Evolutionary conservation across 2,329 filamentous ascomycete species (phyloP), one percentile per base, ranked within the genome.

Genomic region (Fonsecaea pedrosoi): DNA sequence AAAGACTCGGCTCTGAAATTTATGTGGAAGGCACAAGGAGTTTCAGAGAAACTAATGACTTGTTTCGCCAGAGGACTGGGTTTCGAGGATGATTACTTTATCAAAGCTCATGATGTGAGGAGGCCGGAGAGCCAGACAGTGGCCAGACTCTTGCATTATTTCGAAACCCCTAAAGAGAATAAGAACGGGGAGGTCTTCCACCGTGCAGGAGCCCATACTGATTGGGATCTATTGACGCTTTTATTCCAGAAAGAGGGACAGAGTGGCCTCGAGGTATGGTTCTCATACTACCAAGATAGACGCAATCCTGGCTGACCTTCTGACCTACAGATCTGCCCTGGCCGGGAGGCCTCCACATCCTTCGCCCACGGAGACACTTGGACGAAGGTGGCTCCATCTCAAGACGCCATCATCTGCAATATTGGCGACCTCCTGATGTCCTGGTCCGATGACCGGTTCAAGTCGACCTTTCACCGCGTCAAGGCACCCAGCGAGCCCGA

Each of bases 391-490:
- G 83, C 86, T 68, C 53, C 67, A 42, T 38, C 78, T 79, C 0
- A 85, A 82, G 0, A 83, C 83, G 67, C 64, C 38, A 86, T 88
- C 63, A 84, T 90, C 8, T 89, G 87, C 76, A 89, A 89, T 71
- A 87, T 89, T 67, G 88, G 88, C 3, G 87, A 90, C 73, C 78
- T 90, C 62, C 79, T 90, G 15, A 84, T 67, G 64, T 69, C 67
- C n/a, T 67, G 67, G 67, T 86, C 83, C 34, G 87, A 90, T 73
- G 88, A 90, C 75, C 82, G 87, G 21, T 89, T 90, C 79, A 90
- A 89, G 77, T 87, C 83, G 48, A 89, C 87, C 0, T 86, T 88
- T 61, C 88, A 90, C 76, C 82, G 87, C 3, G 87, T 90, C 65
- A 87, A 87, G 76, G 85, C 86, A 1, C 87, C 87, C 0, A 81